Base-by-base conservation (phyloP, 2,329 filamentous ascomycete species). In the Elsinoe australis region DNA sequence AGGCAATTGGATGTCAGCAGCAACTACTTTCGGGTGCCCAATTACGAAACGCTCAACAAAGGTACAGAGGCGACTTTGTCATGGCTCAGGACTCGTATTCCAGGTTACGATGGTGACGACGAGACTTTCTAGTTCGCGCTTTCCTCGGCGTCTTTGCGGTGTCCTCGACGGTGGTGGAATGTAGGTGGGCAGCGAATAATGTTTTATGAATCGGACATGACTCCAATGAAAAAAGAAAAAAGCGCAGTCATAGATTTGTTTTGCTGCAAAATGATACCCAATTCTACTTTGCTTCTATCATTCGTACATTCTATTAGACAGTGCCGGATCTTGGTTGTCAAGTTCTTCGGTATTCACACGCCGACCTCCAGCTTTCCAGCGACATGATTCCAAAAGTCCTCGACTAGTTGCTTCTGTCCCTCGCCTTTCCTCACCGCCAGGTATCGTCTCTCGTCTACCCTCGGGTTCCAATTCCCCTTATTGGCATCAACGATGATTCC, bases 1-100 rank as follows among this genome's bases (percentile, higher is more conserved):
- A 84, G 72, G 65, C 76, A 72, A 47, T 69, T 95, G 7, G 83
- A 94, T 39, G 83, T 95, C 3, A 78, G 78, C 21, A 88, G 88
- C 0, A 96, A 96, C 62, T 75, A 81, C 24, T 96, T 96, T 67
- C 76, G 87, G 24, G 87, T 95, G 24, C 90, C 90, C 0, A 79
- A 85, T 49, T 89, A 84, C 70, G 85, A 84, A 53, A 76, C 95
- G 5, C 68, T 96, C 39, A 85, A 90, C 52, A 85, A 87, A 53
- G 90, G 90, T 0, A 95, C 89, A 0, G 87, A 94, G 57, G 83
- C 86, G 2, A 82, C 87, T 0, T 68, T 95, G 55, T 74, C 80
- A 42, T 95, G 87, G 84, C 65, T 95, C 44, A 76, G 85, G 52
- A 84, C 87, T 21, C 76, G 83, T 49, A 83, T 94, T 28, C 81